These are phyloP conservation scores for Globisporangium cylindrosporum DNA, from an alignment of 352 stramenopile species.

Conservation along the genomic window DNA sequence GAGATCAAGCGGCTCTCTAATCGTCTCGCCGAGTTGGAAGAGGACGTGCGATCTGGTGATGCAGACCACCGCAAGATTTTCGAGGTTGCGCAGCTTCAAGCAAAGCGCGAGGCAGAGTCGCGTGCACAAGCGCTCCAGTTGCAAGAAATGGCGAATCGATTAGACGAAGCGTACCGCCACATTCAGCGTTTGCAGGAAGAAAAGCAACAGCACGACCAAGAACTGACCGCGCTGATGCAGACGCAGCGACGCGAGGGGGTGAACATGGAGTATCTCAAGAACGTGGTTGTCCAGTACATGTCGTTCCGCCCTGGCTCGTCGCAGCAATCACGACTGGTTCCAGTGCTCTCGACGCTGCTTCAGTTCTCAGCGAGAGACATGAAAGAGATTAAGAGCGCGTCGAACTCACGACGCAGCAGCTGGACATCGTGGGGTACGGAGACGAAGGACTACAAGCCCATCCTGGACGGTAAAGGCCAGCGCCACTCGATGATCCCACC, in stretches of 20 bases:
- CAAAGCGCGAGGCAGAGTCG: constrained; percentile 69
- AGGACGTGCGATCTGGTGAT: constrained; percentile 81
- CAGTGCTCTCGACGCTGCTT: constrained; percentile 82
- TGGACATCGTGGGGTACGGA: constrained; percentile 68
- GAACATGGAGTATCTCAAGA: constrained; percentile 91
- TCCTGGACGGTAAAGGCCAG: constrained; percentile 35
- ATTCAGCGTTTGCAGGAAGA: constrained; percentile 57
- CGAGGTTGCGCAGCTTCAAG: constrained; percentile 82
- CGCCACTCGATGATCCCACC: constrained; percentile 26
- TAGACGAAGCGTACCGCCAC: constrained; percentile 43
- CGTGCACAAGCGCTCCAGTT: constrained; percentile 54
- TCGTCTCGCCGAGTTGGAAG: constrained; percentile 67
- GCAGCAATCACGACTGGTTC: constrained; percentile 71
- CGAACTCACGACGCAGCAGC: constrained; percentile 49
- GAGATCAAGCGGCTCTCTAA: constrained; percentile 58
- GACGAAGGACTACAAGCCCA: constrained; percentile 66
- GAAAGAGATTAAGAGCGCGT: constrained; percentile 70
- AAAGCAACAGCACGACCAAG: constrained; percentile 57
- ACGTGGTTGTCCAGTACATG: constrained; percentile 90
- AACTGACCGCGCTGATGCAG: constrained; percentile 74
- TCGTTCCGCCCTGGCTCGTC: constrained; percentile 81
- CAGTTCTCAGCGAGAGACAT: constrained; percentile 79
- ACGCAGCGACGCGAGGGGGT: constrained; percentile 81
- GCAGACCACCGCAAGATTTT: constrained; percentile 87
- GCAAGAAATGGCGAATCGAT: constrained; percentile 41